Percentiles rank a stretch among this genome's conserved stretches.
Conservation (phyloP, 2,329 filamentous ascomycete genomes). For the Alternaria triticina region DNA sequence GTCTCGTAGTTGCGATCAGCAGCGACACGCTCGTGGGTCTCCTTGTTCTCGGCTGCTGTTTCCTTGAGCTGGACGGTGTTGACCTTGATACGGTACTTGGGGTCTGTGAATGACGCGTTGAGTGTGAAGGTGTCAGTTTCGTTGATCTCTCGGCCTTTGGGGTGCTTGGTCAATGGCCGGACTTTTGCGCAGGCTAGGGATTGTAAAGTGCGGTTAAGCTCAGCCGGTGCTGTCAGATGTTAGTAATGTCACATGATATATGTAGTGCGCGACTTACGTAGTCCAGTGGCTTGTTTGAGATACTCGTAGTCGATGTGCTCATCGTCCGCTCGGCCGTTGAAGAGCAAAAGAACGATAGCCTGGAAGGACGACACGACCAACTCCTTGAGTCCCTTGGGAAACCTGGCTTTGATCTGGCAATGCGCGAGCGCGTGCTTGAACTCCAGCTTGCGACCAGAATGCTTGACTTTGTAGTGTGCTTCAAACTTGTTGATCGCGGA, state of each 20-base stretch:
- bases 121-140: slow-evolving; percentile 82
- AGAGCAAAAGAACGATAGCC: slow-evolving; percentile 86
- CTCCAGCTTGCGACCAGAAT: slow-evolving; percentile 81
- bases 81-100: slow-evolving; percentile 93
- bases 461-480: slow-evolving; percentile 84
- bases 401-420: slow-evolving; percentile 81
- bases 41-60: slow-evolving; percentile 92
- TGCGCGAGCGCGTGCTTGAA: slow-evolving; percentile 97
- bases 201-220: slow-evolving; percentile 89
- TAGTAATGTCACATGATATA: slow-evolving; percentile 7
- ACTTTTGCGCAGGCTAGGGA: slow-evolving; percentile 91
- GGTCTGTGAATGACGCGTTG: slow-evolving; percentile 77
- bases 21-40: slow-evolving; percentile 87
- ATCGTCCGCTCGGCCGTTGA: slow-evolving; percentile 73
- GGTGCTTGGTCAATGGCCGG: slow-evolving; percentile 82
- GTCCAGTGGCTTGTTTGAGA: slow-evolving; percentile 74
- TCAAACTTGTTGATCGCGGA: slow-evolving; percentile 83
- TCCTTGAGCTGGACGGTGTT: slow-evolving; percentile 98
- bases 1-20: slow-evolving; percentile 95
- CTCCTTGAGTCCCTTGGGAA: slow-evolving; percentile 82
- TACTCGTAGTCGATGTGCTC: slow-evolving; percentile 76
- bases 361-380: slow-evolving; percentile 91
- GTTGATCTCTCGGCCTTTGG: slow-evolving; percentile 81
- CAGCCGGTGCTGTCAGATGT: slow-evolving; percentile 64
- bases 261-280: slow-evolving; percentile 59